Evolutionary conservation across 179 eudicot species (phyloP), one percentile per base, ranked within the genome.

Genomic region (Silene vulgaris): DNA sequence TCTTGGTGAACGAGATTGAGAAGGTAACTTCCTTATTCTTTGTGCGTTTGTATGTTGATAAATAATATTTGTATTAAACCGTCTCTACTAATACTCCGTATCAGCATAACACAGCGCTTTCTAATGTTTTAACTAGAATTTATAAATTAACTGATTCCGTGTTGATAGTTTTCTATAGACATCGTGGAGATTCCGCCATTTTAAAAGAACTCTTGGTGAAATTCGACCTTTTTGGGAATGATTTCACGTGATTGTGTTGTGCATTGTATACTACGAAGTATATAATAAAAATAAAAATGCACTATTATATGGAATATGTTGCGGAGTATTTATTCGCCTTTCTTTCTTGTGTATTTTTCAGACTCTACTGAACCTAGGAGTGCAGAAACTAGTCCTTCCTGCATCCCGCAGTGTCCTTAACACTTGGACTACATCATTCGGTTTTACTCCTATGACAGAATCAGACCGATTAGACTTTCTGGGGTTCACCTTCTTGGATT

Each of bases 351-450:
- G 52, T 54, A 32, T 71, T 66, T 37, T 83, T 20, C 90, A 95
- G 99, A 84, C 60, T 75, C 87, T 95, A 17, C 71, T 40, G 72
- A 82, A 86, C 30, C 65, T 95, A 21, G 96, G 99, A 78, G 90
- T 95, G 29, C 89, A 87, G 81, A 90, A 87, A 82, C 87, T 95
- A 43, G 88, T 95, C 77, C 87, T 95, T 78, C 97, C 95, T 35
- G 93, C 97, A 1, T 86, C 87, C 68, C 87, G 88, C 57, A 85
- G 75, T 59, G 86, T 90, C 45, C 77, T 95, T 8, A 76, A 84
- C 80, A 86, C 97, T 65, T 95, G 99, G 99, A 88, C 85, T 11
- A 75, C 77, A 4, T 84, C 89, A 35, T 92, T 95, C 76, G 99
- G 97, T 23, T 93, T 90, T 82, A 81, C 89, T 14, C 77, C 69